Base-by-base conservation (phyloP, 352 stramenopile species). In the Pythium oligandrum region DNA sequence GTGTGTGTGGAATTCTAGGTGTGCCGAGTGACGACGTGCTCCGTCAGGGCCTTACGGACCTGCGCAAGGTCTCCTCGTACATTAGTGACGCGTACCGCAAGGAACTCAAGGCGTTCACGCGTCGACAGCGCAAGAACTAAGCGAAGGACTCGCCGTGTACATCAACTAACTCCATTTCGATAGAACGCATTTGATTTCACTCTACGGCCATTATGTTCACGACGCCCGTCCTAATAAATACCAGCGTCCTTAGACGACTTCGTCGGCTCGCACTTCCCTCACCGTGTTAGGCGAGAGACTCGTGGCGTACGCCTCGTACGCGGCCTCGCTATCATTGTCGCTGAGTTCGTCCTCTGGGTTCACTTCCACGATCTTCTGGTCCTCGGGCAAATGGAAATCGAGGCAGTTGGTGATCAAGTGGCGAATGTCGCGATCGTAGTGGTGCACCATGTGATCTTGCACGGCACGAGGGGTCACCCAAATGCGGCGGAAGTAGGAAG, bases 41-140 rank as follows among this genome's bases (percentile, higher is more conserved):
- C 30, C 78, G 78, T 8, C 73, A 69, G 17, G 83, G 79, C 7
- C 57, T 93, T 11, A 85, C 69, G 49, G 80, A 91, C 55, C 48
- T 93, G 52, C 78, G 78, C 50, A 87, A 88, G 51, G 73, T 91
- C 37, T 84, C 76, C 51, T 81, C 70, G 30, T 63, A 83, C 36
- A 80, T 93, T 52, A 71, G 64, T 34, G 81, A 93, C 59, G 75
- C 78, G 35, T 93, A 90, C 64, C 70, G 73, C 51, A 90, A 90
- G 67, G 83, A 90, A 56, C 75, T 93, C 50, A 89, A 90, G 62
- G 73, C 80, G 4, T 91, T 88, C 62, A 88, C 88, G 64, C 80
- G 80, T 66, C 86, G 88, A 64, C 66, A 50, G 53, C 75, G 70
- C 64, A 92, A 86, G 68, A 85, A 83, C 59, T 86, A 81, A 26